These are phyloP conservation scores for Aspergillus caelatus DNA, from an alignment of 2,329 filamentous ascomycete genomes.

Conservation along the genomic window DNA sequence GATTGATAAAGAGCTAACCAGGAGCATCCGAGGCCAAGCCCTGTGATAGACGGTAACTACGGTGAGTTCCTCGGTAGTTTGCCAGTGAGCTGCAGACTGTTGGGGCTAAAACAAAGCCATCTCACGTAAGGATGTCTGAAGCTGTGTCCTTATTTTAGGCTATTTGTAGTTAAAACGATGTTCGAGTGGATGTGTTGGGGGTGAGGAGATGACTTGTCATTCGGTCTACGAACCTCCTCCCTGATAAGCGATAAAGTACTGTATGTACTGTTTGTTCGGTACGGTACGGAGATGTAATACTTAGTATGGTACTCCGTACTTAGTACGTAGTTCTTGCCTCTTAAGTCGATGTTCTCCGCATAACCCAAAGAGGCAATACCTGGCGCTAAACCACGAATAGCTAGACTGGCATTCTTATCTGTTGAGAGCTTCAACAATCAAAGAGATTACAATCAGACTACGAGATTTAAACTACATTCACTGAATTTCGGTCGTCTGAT, in stretches of 20 bases:
- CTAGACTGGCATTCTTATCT: slow-evolving; percentile 3
- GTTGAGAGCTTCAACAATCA: neutral
- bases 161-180: neutral
- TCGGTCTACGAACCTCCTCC: neutral
- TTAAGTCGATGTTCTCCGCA: slow-evolving; percentile 15
- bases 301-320: too few relatives aligned
- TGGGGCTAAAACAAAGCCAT: neutral
- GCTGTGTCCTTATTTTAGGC: neutral
- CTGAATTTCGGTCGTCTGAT: neutral
- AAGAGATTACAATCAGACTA: neutral
- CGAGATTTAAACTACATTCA: neutral
- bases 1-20: neutral
- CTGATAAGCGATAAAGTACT: neutral
- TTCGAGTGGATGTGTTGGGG: neutral
- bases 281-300: neutral
- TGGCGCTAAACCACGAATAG: slow-evolving; percentile 1
- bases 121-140: neutral
- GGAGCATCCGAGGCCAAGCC: neutral
- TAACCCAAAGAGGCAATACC: slow-evolving; percentile 10
- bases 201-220: neutral
- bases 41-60: neutral
- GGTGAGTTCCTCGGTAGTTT: slow-evolving; percentile 5
- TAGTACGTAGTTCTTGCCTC: too few relatives aligned
- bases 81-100: neutral
- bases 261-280: neutral